These are phyloP conservation scores for Acer yangbiense DNA, from an alignment of 345 rosid species.

Conservation along the genomic window DNA sequence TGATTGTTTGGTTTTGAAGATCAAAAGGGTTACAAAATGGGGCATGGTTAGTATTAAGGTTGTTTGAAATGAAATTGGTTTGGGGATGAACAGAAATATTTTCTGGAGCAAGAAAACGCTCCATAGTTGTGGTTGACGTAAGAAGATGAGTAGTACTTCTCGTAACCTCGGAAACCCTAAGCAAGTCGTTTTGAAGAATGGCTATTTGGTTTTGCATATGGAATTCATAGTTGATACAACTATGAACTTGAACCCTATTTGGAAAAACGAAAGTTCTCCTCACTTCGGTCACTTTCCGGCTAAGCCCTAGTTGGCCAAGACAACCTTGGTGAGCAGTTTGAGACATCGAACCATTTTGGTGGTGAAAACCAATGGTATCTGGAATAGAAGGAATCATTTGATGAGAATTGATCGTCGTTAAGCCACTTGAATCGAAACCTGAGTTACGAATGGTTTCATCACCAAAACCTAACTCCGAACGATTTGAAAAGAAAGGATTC, in stretches of 20 bases:
- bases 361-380: background rate
- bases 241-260: conserved; percentile 15
- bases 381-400: background rate
- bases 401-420: too few relatives aligned
- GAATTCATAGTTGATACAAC: background rate
- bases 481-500: too few relatives aligned
- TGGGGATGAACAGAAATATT: too few relatives aligned
- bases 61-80: too few relatives aligned
- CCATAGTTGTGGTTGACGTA: background rate
- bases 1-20: too few relatives aligned
- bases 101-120: background rate
- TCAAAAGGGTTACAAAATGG: too few relatives aligned
- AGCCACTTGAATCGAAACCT: too few relatives aligned
- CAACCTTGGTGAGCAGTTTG: background rate
- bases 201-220: background rate
- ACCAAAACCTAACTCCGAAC: too few relatives aligned
- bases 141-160: background rate
- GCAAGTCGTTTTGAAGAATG: background rate
- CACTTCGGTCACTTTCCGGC: conserved; percentile 2
- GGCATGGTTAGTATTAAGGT: too few relatives aligned
- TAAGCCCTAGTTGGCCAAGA: background rate
- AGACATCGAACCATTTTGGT: background rate
- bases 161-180: background rate
- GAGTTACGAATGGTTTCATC: too few relatives aligned
- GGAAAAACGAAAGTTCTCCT: conserved; percentile 2